phyloP scores from a whole-genome alignment of 148 eudicot species.

The Beta vulgaris region DNA sequence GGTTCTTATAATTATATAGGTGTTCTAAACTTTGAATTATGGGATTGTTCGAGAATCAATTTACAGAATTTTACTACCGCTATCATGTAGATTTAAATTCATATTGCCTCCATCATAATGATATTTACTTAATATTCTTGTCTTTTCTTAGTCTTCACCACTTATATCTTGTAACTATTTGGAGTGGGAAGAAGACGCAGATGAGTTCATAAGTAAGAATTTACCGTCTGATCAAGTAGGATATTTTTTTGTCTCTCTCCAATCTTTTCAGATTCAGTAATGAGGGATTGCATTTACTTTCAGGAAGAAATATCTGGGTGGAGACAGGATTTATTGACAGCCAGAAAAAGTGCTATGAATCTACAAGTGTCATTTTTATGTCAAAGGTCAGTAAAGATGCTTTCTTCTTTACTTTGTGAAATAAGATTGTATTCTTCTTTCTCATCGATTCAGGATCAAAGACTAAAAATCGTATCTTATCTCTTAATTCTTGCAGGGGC shows the following conservation, averaged over 20 bases:
- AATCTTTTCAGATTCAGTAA: neutral
- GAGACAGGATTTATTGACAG: slow-evolving; percentile 67
- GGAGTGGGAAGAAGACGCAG: slow-evolving; percentile 83
- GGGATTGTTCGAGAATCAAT: too few relatives aligned
- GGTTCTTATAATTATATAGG: too few relatives aligned
- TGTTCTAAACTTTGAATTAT: too few relatives aligned
- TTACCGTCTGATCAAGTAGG: slow-evolving; percentile 70
- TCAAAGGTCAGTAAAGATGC: too few relatives aligned
- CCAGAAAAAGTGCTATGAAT: slow-evolving; percentile 71
- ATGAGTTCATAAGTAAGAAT: slow-evolving; percentile 68
- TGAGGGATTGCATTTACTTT: slow-evolving; percentile 23
- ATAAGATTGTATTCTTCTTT: too few relatives aligned
- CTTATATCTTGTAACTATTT: slow-evolving; percentile 29
- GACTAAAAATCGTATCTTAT: neutral
- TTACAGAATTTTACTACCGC: neutral
- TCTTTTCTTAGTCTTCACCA: neutral
- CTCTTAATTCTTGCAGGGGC: slow-evolving; percentile 47
- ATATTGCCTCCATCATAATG: neutral
- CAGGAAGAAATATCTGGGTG: slow-evolving; percentile 75
- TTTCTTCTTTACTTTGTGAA: too few relatives aligned
- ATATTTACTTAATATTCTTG: neutral
- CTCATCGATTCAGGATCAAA: too few relatives aligned
- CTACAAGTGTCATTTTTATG: too few relatives aligned
- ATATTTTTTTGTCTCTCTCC: neutral
- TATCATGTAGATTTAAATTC: neutral